These are phyloP conservation scores for Volvox reticuliferus DNA, from an alignment of 139 green algal genomes.

Conservation along the genomic window DNA sequence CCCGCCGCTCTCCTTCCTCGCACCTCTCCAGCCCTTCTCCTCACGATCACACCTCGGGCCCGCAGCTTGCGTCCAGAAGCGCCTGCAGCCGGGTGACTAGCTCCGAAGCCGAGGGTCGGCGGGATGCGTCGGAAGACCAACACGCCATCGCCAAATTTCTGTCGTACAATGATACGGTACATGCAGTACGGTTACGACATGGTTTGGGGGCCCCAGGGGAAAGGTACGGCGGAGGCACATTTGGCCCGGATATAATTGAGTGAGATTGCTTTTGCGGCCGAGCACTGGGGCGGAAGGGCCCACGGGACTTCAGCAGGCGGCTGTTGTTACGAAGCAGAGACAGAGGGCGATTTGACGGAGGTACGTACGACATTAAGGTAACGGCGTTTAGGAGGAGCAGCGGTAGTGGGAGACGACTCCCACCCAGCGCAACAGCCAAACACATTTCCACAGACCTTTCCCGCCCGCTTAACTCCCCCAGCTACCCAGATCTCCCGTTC, in stretches of 20 bases:
- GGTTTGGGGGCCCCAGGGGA: background rate
- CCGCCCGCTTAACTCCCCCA: background rate
- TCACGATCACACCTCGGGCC: background rate
- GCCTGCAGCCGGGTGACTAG: conserved; percentile 3
- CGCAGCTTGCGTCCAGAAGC: conserved; percentile 30
- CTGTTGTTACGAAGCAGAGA: too few species aligned
- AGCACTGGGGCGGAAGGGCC: too few species aligned
- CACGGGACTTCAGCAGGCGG: too few species aligned
- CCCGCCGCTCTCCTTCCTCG: background rate
- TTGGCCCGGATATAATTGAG: background rate
- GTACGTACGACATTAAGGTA: too few species aligned
- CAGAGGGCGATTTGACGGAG: too few species aligned
- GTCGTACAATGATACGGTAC: background rate
- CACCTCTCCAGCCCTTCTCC: background rate
- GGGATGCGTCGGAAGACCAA: background rate
- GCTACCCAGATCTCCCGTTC: background rate
- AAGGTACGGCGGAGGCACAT: background rate
- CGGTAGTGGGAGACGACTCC: too few species aligned
- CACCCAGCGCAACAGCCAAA: too few species aligned
- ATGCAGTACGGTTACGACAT: background rate
- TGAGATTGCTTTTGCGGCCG: background rate
- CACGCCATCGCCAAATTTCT: background rate
- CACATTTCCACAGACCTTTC: background rate
- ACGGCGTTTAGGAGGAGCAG: too few species aligned
- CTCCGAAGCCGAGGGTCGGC: background rate